Base-by-base conservation (phyloP, 1,284 basidiomycete species). In the Rhodotorula sp. region DNA sequence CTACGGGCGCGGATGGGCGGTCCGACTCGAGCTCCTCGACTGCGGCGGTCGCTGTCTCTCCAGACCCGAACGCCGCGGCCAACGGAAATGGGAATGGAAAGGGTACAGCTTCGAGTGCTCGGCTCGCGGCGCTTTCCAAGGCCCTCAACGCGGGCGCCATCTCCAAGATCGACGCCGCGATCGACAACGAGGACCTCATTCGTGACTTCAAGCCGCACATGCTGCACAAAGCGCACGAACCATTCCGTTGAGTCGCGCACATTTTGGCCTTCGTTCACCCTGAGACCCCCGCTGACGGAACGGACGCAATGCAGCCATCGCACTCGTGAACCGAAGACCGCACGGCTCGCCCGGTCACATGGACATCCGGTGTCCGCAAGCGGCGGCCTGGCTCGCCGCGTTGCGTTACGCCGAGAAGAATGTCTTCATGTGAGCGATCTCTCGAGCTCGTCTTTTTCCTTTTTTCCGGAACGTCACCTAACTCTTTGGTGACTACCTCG, bases 321-420 rank as follows among this genome's bases (percentile, higher is more conserved):
- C 86, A 5, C 84, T 92, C 80, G 86, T 88, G 62, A 90, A 88
- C 78, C 86, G 90, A 23, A 83, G 85, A 59, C 88, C 89, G 0
- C 86, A 87, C 76, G 89, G 89, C 69, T 83, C 79, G n/a, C 85
- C 84, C 2, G 84, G 84, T 3, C 85, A 86, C 75, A 83, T 82
- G 52, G 85, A 88, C 76, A 84, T 87, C 47, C 80, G 84, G 45
- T 87, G 87, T 68, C 87, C 90, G 2, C 90, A 92, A 79, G 88
- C 90, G 69, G 86, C 86, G 1, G 89, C 90, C 4, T 91, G 89
- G 89, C 84, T 91, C 43, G 87, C 88, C 14, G 90, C 85, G 1
- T 85, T 90, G 78, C 83, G 86, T 61, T 87, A 89, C 74, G 90
- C 90, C 19, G 81, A 86, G 79, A 84, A 85, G 76, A 86, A 84